A percentile compares a stretch with the other conserved stretches of the same genome.
Evolutionary conservation across 768 basidiomycete genomes (phyloP).

Genomic region (Serendipita sp.): DNA sequence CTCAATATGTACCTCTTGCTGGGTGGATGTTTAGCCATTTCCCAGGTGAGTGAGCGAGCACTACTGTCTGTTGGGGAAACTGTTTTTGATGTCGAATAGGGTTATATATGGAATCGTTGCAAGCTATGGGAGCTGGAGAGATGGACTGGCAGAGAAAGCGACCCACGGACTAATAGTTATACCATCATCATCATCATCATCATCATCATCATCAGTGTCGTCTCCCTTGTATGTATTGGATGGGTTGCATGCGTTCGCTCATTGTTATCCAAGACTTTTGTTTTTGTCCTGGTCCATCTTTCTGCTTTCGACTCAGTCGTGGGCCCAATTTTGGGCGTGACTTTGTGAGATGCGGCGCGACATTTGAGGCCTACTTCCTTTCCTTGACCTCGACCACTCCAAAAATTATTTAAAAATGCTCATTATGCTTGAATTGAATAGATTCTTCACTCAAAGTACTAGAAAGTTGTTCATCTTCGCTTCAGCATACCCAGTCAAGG

Average conservation of each 20-base stretch:
- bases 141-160: neutral
- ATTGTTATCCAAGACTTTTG: too few species aligned
- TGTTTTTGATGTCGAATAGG: neutral
- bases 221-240: too few species aligned
- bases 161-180: neutral
- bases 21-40: conserved; percentile 7
- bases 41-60: conserved; percentile 3
- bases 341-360: too few species aligned
- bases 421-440: too few species aligned
- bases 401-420: too few species aligned
- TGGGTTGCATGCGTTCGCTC: neutral
- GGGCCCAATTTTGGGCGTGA: too few species aligned
- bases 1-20: neutral
- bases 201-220: neutral
- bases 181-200: neutral
- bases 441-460: too few species aligned
- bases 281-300: too few species aligned
- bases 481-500: too few species aligned
- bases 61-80: neutral
- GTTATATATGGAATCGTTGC: neutral
- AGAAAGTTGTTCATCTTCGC: too few species aligned
- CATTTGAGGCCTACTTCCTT: too few species aligned
- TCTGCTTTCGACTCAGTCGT: too few species aligned
- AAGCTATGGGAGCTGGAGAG: neutral
- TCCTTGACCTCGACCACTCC: neutral